These are phyloP conservation scores for Plasmodium inui DNA, from an alignment of 169 alveolate species.

Conservation along the genomic window DNA sequence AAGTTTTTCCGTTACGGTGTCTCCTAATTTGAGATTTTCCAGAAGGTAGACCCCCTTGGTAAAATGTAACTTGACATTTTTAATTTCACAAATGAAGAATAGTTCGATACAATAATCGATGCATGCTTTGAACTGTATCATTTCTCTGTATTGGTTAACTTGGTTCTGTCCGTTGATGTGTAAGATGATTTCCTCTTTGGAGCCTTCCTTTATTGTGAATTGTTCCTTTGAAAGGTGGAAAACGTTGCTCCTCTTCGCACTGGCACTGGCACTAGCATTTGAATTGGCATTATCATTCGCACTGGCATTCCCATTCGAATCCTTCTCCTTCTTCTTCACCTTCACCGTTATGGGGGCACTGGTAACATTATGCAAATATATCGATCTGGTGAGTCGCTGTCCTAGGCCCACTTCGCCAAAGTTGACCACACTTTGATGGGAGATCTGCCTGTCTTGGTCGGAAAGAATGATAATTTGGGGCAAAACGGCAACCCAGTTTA, in stretches of 20 bases:
- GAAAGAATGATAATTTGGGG: slow-evolving; percentile 55
- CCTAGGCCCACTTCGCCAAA: slow-evolving; percentile 64
- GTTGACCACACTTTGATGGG: slow-evolving; percentile 45
- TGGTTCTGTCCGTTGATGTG: slow-evolving; percentile 42
- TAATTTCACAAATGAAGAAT: slow-evolving; percentile 63
- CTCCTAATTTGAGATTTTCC: slow-evolving; percentile 59
- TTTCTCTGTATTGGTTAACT: slow-evolving; percentile 48
- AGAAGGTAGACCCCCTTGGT: slow-evolving; percentile 24
- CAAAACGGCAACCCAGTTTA: slow-evolving; percentile 41
- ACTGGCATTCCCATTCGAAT: not conserved
- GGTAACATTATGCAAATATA: slow-evolving; percentile 40
- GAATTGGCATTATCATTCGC: too few relatives aligned
- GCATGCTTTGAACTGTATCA: slow-evolving; percentile 69
- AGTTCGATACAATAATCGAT: slow-evolving; percentile 47
- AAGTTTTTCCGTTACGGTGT: slow-evolving; percentile 47
- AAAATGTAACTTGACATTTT: slow-evolving; percentile 24
- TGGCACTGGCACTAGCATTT: too few relatives aligned
- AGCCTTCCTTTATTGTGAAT: slow-evolving; percentile 20
- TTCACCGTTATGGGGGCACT: slow-evolving; percentile 43
- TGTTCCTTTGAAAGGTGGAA: slow-evolving; percentile 38
- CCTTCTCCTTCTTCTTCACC: not conserved
- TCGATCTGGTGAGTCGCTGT: slow-evolving; percentile 31
- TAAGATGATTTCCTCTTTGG: slow-evolving; percentile 20
- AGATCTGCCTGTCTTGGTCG: slow-evolving; percentile 28
- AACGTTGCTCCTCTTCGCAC: slow-evolving; percentile 17